Evolutionary conservation across 768 basidiomycete genomes (phyloP), one percentile per base, ranked within the genome.

Genomic region (Agrocybe chaxingu): DNA sequence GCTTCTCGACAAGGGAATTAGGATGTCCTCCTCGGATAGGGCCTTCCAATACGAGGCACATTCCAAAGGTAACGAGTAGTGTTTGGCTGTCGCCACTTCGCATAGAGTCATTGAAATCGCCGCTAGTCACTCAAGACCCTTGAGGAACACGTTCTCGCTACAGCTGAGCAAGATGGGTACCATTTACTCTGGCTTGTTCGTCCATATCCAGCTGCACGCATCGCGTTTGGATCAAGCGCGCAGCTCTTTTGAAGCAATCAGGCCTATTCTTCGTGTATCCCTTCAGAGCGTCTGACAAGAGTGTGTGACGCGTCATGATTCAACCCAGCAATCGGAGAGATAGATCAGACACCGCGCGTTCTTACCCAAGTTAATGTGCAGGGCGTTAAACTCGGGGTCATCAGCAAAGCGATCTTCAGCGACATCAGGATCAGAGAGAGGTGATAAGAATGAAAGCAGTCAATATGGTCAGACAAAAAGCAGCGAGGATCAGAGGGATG

Each of bases 31-130:
- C 9, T 61, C 62, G 13, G 51, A 31, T 32, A 63, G 57, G 59
- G 24, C 24, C 24, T 24, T 24, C 24, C 24, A 24, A 24, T 77
- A 77, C 0, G 67, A 52, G 6, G 57, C 60, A 52, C 88, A 89
- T 69, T 89, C 88, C 57, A 87, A 67, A 3, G 88, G 88, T 12
- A 79, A 66, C 1, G 84, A 74, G 63, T 85, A 76, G 57, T 85
- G 81, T 46, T 77, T 77, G 13, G 86, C 88, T 1, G 87, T 90
- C 13, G 81, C 79, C n/a, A 89, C 68, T 66, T 90, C 88, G 63
- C 88, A 90, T 36, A 90, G 70, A 2, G 88, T 90, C 82, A 90
- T 83, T 4, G 79, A 76, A 42, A 89, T 87, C 1, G 88, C 85
- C 58, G 80, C 88, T 89, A 48, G 16, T 35, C 3, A 31, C 7